Evolutionary conservation across 768 basidiomycete species (phyloP).

Genomic region (Pleurotus citrinopileatus): DNA sequence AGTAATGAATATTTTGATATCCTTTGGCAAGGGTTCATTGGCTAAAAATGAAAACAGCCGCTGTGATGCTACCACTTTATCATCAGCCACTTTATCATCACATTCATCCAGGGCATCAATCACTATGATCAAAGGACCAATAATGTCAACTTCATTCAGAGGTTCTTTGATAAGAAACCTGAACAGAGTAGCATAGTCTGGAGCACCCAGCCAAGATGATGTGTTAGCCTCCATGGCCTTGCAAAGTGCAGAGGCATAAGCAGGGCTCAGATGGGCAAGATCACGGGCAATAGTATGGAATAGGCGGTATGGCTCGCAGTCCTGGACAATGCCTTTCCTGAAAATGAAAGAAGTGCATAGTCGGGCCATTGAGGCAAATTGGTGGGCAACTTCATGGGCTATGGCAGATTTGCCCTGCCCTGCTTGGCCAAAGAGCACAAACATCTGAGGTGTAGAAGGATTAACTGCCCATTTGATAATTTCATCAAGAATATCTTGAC

Average conservation of each 20-base stretch:
- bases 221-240: not conserved
- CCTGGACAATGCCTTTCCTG: slow-evolving; percentile 16
- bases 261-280: not conserved
- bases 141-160: not conserved
- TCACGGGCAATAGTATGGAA: slow-evolving; percentile 30
- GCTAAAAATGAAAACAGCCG: slow-evolving; percentile 13
- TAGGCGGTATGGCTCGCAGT: slow-evolving; percentile 19
- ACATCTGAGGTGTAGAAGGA: not conserved
- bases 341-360: slow-evolving; percentile 35
- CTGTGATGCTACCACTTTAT: too few species aligned
- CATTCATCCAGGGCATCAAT: slow-evolving; percentile 24
- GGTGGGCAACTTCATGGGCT: slow-evolving; percentile 27
- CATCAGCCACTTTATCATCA: slow-evolving; percentile 11
- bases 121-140: slow-evolving; percentile 11
- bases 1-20: slow-evolving; percentile 19
- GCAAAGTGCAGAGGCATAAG: not conserved
- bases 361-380: slow-evolving; percentile 14
- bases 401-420: slow-evolving; percentile 38
- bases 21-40: slow-evolving; percentile 14
- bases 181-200: not conserved
- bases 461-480: slow-evolving; percentile 22
- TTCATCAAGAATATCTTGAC: slow-evolving; percentile 19
- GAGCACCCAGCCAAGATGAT: not conserved
- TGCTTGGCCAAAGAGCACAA: slow-evolving; percentile 15
- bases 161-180: slow-evolving; percentile 3